Percentiles rank a stretch among this genome's conserved stretches.
Evolutionary conservation across 2,329 filamentous ascomycete genomes (phyloP).

Genomic region (Neodidymelliopsis sp.): DNA sequence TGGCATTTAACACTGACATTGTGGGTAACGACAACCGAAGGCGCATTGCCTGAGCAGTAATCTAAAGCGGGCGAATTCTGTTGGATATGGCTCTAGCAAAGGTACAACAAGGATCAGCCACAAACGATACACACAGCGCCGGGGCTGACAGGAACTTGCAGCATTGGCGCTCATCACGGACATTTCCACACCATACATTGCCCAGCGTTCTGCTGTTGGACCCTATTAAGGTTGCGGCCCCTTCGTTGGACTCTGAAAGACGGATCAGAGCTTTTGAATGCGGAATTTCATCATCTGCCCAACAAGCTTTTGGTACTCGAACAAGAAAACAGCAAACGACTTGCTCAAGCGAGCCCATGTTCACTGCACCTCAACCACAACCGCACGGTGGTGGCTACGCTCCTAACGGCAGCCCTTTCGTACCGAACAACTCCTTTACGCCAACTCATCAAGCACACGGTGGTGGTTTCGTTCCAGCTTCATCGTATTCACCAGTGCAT

Average conservation of each 20-base stretch:
- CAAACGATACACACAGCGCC: neutral
- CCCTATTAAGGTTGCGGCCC: neutral
- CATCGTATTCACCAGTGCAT: conserved; percentile 6
- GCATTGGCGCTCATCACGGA: neutral
- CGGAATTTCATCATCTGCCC: too few species aligned
- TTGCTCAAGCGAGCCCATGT: neutral
- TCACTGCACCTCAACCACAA: conserved; percentile 15
- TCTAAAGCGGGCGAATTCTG: neutral
- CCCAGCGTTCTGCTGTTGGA: too few species aligned
- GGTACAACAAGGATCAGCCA: neutral
- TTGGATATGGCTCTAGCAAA: too few species aligned
- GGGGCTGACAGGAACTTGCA: conserved; percentile 1
- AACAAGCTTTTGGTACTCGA: too few species aligned
- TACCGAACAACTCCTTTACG: neutral
- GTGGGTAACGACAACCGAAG: neutral
- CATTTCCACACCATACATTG: too few species aligned
- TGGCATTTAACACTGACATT: neutral
- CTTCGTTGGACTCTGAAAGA: too few species aligned
- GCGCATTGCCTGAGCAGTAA: neutral
- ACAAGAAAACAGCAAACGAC: conserved; percentile 20
- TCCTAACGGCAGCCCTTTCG: conserved; percentile 23
- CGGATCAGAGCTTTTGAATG: too few species aligned
- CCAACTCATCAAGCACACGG: conserved; percentile 3
- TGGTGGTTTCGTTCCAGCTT: neutral
- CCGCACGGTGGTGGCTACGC: conserved; percentile 35